Conservation (phyloP, 1,284 basidiomycete species). For the Moesziomyces antarcticus region DNA sequence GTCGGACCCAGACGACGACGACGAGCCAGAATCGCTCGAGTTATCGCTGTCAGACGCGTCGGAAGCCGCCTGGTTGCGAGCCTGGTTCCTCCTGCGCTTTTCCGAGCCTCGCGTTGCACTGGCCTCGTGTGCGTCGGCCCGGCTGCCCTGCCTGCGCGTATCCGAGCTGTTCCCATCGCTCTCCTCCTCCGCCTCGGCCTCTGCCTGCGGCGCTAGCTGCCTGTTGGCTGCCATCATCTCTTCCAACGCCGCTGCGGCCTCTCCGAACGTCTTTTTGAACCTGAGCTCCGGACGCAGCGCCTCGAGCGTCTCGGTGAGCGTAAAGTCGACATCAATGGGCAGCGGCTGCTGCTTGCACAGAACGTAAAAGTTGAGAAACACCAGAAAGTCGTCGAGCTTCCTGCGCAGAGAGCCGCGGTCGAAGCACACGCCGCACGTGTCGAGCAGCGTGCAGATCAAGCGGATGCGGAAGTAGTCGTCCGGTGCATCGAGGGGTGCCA, state of each 20-base stretch:
- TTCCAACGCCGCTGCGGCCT: constrained; percentile 87
- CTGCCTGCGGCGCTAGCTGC: constrained; percentile 1
- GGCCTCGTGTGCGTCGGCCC: constrained; percentile 66
- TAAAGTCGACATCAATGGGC: constrained; percentile 97
- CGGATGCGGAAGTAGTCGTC: constrained; percentile 96
- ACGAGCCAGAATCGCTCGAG: constrained; percentile 5
- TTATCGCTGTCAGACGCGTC: constrained; percentile 14
- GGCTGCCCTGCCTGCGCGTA: constrained; percentile 41
- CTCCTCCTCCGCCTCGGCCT: constrained; percentile 17
- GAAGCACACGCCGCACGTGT: constrained; percentile 98
- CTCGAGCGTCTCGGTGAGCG: constrained; percentile 91
- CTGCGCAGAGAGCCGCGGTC: constrained; percentile 88
- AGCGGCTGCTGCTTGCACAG: constrained; percentile 82
- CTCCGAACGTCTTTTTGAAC: constrained; percentile 79
- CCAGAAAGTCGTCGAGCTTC: constrained; percentile 90
- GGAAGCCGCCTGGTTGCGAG: constrained; percentile 74
- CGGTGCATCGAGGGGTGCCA: constrained; percentile 83
- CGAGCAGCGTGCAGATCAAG: constrained; percentile 88
- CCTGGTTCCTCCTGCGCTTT: constrained; percentile 70
- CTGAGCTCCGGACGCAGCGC: constrained; percentile 54
- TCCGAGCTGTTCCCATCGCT: constrained; percentile 24
- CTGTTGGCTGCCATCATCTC: constrained; percentile 77
- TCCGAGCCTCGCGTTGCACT: constrained; percentile 76
- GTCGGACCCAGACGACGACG: constrained; percentile 7
- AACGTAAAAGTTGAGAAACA: constrained; percentile 93